Evolutionary conservation across 805 yeast species (phyloP).

Genomic region (Blastobotrys terrestris): DNA sequence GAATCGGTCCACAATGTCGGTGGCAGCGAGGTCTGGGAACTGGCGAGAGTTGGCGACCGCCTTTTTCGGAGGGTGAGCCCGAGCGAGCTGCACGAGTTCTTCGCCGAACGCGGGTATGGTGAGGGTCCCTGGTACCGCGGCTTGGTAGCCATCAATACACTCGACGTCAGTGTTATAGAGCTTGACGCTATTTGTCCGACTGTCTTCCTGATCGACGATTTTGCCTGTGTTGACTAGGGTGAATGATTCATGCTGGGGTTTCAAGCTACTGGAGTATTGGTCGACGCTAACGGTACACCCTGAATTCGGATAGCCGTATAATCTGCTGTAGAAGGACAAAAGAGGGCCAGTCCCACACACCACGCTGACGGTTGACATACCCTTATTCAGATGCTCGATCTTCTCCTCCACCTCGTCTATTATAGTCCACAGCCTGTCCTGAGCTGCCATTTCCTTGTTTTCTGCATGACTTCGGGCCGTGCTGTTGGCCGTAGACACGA

Average conservation of each 20-base stretch:
- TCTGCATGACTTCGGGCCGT: not conserved
- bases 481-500: not conserved
- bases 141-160: not conserved
- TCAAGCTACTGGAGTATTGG: too few relatives aligned
- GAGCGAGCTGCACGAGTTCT: not conserved
- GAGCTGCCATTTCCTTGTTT: not conserved
- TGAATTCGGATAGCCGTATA: not conserved
- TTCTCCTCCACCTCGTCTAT: not conserved
- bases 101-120: not conserved
- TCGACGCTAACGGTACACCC: too few relatives aligned
- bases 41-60: not conserved
- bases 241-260: not conserved
- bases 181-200: not conserved
- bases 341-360: not conserved
- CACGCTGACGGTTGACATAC: not conserved
- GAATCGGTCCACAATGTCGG: not conserved
- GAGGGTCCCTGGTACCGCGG: not conserved
- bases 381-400: not conserved
- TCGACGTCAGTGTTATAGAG: not conserved
- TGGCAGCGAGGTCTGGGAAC: not conserved
- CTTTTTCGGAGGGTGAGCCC: not conserved
- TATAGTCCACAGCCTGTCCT: not conserved
- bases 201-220: not conserved
- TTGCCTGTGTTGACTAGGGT: not conserved
- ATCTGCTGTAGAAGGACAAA: not conserved